Base-by-base conservation (phyloP, 2,329 filamentous ascomycete species). In the Pseudogymnoascus sp. region DNA sequence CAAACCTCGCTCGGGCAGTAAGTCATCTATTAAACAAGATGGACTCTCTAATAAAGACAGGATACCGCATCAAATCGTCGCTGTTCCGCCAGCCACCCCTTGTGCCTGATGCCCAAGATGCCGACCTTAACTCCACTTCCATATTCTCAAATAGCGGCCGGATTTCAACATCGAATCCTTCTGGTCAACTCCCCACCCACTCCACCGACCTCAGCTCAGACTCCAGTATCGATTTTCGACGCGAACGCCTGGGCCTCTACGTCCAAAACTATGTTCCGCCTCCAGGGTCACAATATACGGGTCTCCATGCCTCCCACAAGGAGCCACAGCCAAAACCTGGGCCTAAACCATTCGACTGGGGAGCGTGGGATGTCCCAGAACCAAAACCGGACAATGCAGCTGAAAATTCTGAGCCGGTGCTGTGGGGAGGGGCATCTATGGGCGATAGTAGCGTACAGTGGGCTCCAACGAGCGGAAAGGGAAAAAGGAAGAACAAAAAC, bases 221-320 rank as follows among this genome's bases (percentile, higher is more conserved):
- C 50, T 57, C 50, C 50, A 21, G 17, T 33, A 35, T 57, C 50
- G 35, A 28, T 57, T 57, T 57, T 57, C 50, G 50, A 35, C 50
- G 50, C 28, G 50, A 57, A 15, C 50, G 28, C 3, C 50, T 57
- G 10, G 50, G 50, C 1, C 50, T 57, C 28, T 57, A 57, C 28
- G 50, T 57, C 50, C 28, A 57, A 57, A 57, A 15, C n/a, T 57
- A 57, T 13, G 50, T 19, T 13, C 50, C 50, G 9, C 50, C 50
- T 1, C 50, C 50, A 11, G 50, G 21, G 17, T n/a, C 50, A 6
- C 50, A 33, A 57, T 57, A 57, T 3, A 33, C 4, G 50, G 50
- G 17, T 15, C 50, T 57, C 28, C 50, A 57, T 17, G 50, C 50
- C 28, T 28, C 50, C 50, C 28, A 35, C 10, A 57, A 19, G 10